A percentile compares a stretch with the other conserved stretches of the same genome.
Conservation (phyloP, 108 stramenopile genomes). For the Nitzschia putrida region DNA sequence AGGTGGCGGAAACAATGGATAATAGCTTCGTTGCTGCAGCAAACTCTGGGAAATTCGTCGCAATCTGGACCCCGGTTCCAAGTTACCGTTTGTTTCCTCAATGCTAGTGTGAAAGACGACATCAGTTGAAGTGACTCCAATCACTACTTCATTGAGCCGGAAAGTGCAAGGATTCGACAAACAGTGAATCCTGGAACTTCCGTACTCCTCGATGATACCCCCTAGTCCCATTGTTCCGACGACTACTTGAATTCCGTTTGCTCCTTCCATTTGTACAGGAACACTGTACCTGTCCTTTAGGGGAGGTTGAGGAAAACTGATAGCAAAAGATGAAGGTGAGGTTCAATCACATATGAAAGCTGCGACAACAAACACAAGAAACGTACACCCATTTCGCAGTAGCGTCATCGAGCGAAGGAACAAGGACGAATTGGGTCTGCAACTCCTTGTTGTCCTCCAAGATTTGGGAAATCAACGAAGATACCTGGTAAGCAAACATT, state of each 20-base stretch:
- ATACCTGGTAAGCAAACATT: conserved; percentile 74
- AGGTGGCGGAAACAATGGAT: conserved; percentile 90
- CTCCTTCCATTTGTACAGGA: conserved; percentile 44
- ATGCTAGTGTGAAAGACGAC: conserved; percentile 80
- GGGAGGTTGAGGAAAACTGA: conserved; percentile 77
- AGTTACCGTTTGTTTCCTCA: conserved; percentile 79
- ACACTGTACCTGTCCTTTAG: conserved; percentile 55
- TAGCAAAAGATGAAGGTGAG: too few relatives aligned
- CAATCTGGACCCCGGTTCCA: conserved; percentile 68
- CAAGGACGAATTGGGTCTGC: conserved; percentile 89
- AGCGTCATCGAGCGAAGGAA: conserved; percentile 93
- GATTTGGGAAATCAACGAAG: conserved; percentile 59
- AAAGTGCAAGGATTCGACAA: conserved; percentile 90
- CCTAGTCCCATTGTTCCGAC: conserved; percentile 64
- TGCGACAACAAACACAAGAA: not conserved
- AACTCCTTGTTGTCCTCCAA: conserved; percentile 40
- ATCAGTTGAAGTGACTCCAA: conserved; percentile 91
- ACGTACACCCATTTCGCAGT: conserved; percentile 88
- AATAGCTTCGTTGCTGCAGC: conserved; percentile 90
- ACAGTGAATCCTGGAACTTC: conserved; percentile 68
- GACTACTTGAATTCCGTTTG: conserved; percentile 43
- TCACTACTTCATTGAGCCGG: conserved; percentile 80
- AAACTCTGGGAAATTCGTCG: conserved; percentile 89
- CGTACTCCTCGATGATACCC: conserved; percentile 28
- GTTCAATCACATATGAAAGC: too few relatives aligned